Evolutionary conservation across 805 yeast species (phyloP), one percentile per base, ranked within the genome.

Genomic region (Debaryomyces maramus): DNA sequence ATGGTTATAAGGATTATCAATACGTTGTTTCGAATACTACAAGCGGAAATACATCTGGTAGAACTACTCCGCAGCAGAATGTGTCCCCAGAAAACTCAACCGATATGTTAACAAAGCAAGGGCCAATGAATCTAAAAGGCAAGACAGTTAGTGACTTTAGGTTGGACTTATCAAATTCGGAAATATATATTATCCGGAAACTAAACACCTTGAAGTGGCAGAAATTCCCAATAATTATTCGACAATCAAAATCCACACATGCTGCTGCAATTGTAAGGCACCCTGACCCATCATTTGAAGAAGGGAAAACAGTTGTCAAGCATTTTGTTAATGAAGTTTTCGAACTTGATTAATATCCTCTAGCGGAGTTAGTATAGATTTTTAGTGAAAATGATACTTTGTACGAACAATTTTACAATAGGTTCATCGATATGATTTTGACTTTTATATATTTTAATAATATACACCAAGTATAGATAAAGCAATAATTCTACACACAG

Each of bases 211-310:
- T 86, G 4, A 52, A 64, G 2, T 88, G 95, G 95, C 58, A 65
- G 31, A 88, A 86, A 55, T 83, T 61, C 49, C 90, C 93, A 0
- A 72, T 88, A 19, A 73, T 82, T 43, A 83, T 88, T 42, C 72
- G 82, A 27, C 65, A 75, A 21, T 81, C 91, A 5, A 72, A 72
- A 35, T 76, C 81, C 32, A 77, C 95, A 1, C 96, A 88, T 54
- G 88, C 95, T 1, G 95, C 93, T 1, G 82, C 88, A 2, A 85
- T 88, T 43, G 86, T 82, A 31, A 73, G 95, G 36, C 63, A 65
- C 17, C 76, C 74, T 21, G 70, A 72, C 8, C 71, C 72, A 8
- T 27, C 35, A 7, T 81, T 83, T 46, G 77, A 61, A 23, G 95
- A 88, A 58, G 96, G 96, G 0, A 75, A 79, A 51, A 55, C 68